Base-by-base conservation (phyloP, 139 green algal genomes). In the Tetraselmis striata region DNA sequence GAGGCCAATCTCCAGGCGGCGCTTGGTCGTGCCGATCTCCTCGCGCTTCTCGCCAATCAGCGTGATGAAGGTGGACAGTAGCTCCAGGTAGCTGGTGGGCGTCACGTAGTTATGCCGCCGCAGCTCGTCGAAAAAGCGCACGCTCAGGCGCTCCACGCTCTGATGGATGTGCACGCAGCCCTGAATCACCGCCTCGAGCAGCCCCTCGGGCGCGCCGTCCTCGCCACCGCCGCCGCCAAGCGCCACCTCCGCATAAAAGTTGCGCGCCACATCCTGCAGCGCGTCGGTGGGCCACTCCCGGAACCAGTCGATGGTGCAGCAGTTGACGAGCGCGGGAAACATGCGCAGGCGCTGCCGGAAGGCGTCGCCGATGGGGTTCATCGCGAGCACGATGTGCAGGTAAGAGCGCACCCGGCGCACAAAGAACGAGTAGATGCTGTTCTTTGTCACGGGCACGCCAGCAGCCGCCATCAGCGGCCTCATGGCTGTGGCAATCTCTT, bases 301-400 rank as follows among this genome's bases (percentile, higher is more conserved):
- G 90, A 95, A 96, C 93, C 93, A 97, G 88, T 97, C 93, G 59
- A 97, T 95, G 28, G 92, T 95, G 87, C 88, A 94, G 91, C 93
- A 95, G 87, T 94, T 95, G 79, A 97, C 91, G 27, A 97, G 88
- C 24, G 93, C 91, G 2, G 93, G 93, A 85, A 97, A 97, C 93
- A 95, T 96, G 79, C 93, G 87, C 84, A 96, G 85, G n/a, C 93
- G 87, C 83, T 91, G 89, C n/a, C 91, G 86, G 88, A 97, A 96
- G 25, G 86, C 91, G 83, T 94, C 92, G 24, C 93, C 92, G 75
- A 97, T 90, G 29, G 93, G 93, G 26, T 81, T 90, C 88, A 97
- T 94, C 80, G 87, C 91, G 77, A 97, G 87, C 77, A 96, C 93
- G 29, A 96, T 59, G 88, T 97, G 93, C 78, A 97, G 86, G 84